Percentiles rank a stretch among this genome's conserved stretches.
phyloP scores from a whole-genome alignment of 2,329 filamentous ascomycete species.

The Xylaria sp. region DNA sequence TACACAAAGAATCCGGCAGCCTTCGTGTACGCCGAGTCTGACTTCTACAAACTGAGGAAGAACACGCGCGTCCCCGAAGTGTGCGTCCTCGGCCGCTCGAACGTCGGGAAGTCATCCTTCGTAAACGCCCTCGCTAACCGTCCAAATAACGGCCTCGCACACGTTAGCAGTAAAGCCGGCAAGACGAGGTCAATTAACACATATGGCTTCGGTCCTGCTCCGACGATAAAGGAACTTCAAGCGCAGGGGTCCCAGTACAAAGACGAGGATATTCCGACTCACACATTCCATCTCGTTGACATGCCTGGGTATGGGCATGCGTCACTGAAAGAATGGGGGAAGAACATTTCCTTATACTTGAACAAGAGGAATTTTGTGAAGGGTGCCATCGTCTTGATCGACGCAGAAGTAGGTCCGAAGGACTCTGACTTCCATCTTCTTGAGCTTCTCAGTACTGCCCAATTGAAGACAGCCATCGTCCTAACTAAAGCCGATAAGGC shows the following conservation, averaged over 20 bases:
- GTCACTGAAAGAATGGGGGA: conserved; percentile 57
- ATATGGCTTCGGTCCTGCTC: conserved; percentile 57
- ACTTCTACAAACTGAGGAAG: conserved; percentile 54
- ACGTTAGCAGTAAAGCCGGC: conserved; percentile 57
- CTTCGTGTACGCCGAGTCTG: conserved; percentile 37
- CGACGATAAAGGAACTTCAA: conserved; percentile 35
- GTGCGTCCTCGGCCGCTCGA: conserved; percentile 83
- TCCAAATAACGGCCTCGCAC: conserved; percentile 49
- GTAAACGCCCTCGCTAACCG: conserved; percentile 79
- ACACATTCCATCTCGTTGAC: conserved; percentile 57
- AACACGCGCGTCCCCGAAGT: conserved; percentile 65
- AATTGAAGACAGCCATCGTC: conserved; percentile 54
- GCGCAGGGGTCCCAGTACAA: conserved; percentile 29
- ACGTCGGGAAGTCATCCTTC: conserved; percentile 88
- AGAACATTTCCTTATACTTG: conserved; percentile 58
- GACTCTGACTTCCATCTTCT: conserved; percentile 55
- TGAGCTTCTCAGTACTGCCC: conserved; percentile 51
- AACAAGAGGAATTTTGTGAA: conserved; percentile 51
- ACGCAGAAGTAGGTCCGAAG: conserved; percentile 58
- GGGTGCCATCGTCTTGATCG: conserved; percentile 60
- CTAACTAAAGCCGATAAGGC: conserved; percentile 64
- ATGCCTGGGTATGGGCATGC: conserved; percentile 58
- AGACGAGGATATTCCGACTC: conserved; percentile 49
- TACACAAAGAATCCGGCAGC: conserved; percentile 37
- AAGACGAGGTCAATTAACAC: conserved; percentile 61